Evolutionary conservation across 2,329 filamentous ascomycete genomes (phyloP), one percentile per base, ranked within the genome.

Genomic region (Lasiodiplodia sp.): DNA sequence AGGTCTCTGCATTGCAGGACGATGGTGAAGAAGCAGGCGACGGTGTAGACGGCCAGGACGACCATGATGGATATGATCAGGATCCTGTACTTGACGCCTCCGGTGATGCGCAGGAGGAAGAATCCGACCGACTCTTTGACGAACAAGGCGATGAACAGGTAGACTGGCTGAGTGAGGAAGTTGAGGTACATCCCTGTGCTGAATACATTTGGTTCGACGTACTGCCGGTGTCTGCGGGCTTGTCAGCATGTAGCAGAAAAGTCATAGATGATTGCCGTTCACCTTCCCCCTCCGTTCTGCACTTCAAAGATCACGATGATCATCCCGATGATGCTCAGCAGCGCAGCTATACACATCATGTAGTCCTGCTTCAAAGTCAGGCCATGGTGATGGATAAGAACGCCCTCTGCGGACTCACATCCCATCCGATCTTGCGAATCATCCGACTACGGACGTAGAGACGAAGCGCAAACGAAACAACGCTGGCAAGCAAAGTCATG

Each of bases 41-140:
- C 69, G 2, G 79, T 82, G 69, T 85, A 85, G 23, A 79, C 70
- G 10, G 76, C 72, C 70, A 86, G 77, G 70, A 85, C 84, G 0
- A 72, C 83, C 72, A 86, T 83, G n/a, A 82, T 76, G 2, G 73
- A 74, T 70, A 79, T 81, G 25, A 86, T 79, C 56, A 82, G 78
- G 18, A 75, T 74, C 51, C 79, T 79, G 73, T 83, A 84, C 6
- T 75, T 75, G 49, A 76, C 78, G 14, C 74, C 73, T 23, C 79
- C 76, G 18, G 82, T 81, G 34, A 85, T 75, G 40, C 84, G 78
- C 47, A 86, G 78, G 23, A 87, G 75, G 71, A 86, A 85, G 53
- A 83, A 79, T 7, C 80, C 82, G 38, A 86, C 79, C 0, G 84
- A 85, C 11, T 85, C 75, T 72, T 86, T 87, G 70, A 85, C 80